Percentiles rank a stretch among this genome's conserved stretches.
These are phyloP conservation scores for Nakaseomyces nivariensis DNA, from an alignment of 1,139 yeast genomes.

Conservation along the genomic window DNA sequence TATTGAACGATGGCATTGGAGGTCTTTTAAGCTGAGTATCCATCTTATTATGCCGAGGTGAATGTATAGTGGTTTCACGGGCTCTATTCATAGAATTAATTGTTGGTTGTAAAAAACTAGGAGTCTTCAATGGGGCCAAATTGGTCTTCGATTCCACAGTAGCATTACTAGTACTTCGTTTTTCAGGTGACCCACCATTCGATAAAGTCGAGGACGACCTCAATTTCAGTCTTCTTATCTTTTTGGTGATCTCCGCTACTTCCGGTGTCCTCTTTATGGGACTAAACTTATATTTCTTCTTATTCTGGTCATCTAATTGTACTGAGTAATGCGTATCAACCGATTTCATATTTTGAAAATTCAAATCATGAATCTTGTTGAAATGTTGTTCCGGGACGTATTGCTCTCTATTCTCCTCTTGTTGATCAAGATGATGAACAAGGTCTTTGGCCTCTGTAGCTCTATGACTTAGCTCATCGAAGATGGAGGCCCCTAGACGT, in stretches of 20 bases:
- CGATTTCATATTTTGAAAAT: conserved; percentile 28
- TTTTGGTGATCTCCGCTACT: conserved; percentile 20
- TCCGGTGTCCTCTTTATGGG: conserved; percentile 9
- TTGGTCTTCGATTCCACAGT: conserved; percentile 11
- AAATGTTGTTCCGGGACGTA: conserved; percentile 2
- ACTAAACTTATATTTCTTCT: conserved; percentile 7
- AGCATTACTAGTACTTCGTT: conserved; percentile 2
- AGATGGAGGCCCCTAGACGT: conserved; percentile 26
- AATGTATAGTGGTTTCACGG: not conserved
- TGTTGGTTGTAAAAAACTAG: conserved; percentile 11
- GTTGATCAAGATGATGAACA: conserved; percentile 8
- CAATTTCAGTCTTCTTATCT: conserved; percentile 21
- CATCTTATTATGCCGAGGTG: too few relatives aligned
- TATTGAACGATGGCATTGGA: not conserved
- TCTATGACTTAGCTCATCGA: conserved; percentile 27
- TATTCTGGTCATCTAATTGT: conserved; percentile 5
- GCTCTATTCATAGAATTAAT: conserved; percentile 8
- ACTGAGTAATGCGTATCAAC: conserved; percentile 28
- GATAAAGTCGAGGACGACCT: conserved; percentile 4
- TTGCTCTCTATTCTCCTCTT: conserved; percentile 1
- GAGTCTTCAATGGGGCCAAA: conserved; percentile 7
- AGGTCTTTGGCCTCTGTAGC: conserved; percentile 18
- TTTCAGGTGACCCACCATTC: conserved; percentile 2
- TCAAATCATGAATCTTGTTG: conserved; percentile 17
- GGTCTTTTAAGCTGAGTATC: not conserved